Evolutionary conservation across 225 moss, liverwort and hornwort genomes (phyloP), one percentile per base, ranked within the genome.

Genomic region (Pseudoscleropodium purum): DNA sequence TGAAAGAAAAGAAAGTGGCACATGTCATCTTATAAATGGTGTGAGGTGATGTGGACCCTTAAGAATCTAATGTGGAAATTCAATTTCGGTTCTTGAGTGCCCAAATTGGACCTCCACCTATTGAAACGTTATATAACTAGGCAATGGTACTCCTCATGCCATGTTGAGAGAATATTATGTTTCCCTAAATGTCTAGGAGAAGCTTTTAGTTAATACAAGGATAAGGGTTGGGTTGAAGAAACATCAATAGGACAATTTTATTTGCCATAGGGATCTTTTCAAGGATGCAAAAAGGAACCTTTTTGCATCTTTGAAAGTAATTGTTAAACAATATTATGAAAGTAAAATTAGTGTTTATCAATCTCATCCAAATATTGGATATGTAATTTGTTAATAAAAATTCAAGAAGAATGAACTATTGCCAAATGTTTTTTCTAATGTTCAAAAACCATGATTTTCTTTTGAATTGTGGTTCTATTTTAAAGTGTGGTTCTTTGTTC

Each of bases 151-250:
- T 11, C 4, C 3, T 11, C 3, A 10, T 10, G 4, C 5, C 15
- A n/a, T 15, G 15, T 0, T 3, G 1, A 9, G 5, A 41, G 8
- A 16, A 26, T 26, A 15, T 27, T 15, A 41, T 72, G 15, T 8
- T 5, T 26, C 13, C 13, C 0, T 5, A 0, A 1, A 43, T 73
- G 43, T 3, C 0, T 17, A 1, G 15, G 5, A 29, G 27, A 29
- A 16, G 4, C 5, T 43, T 16, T 9, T 0, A 26, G 3, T 1
- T 43, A 27, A 43, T 17, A 9, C 7, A 25, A 15, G 7, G 15
- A 24, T 70, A 24, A 5, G 1, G 4, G 1, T 23, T 70, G 3
- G 25, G 25, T 15, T 25, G 0, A 70, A 0, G n/a, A 25, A 2
- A 0, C 25, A 39, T 41, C 4, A 5, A 70, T 39, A 25, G 25